These are phyloP conservation scores for Furculomyces boomerangus DNA, from an alignment of 371 early-diverging fungal genomes.

Conservation along the genomic window DNA sequence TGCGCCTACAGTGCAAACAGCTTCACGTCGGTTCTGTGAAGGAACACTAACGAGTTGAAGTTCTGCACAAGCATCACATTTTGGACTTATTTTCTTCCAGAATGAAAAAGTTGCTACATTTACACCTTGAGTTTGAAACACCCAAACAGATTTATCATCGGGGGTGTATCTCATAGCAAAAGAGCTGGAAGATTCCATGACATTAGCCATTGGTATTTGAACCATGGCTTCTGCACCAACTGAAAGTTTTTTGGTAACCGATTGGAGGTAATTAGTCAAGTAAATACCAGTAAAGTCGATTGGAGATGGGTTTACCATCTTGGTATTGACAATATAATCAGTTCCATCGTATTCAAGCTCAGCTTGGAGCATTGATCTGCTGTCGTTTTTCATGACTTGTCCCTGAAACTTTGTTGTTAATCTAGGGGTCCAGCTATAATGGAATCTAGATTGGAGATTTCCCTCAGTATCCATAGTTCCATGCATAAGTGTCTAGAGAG, in stretches of 20 bases:
- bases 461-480: constrained; percentile 87
- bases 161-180: constrained; percentile 47
- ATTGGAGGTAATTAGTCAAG: constrained; percentile 76
- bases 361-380: constrained; percentile 75
- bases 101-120: constrained; percentile 75
- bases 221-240: constrained; percentile 74
- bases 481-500: constrained; percentile 37
- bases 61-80: constrained; percentile 87
- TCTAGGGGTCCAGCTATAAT: constrained; percentile 39
- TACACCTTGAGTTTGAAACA: constrained; percentile 62
- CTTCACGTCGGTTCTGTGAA: constrained; percentile 53
- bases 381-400: constrained; percentile 41
- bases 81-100: constrained; percentile 78
- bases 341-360: constrained; percentile 82
- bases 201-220: constrained; percentile 70
- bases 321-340: constrained; percentile 62
- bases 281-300: constrained; percentile 80
- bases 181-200: constrained; percentile 63
- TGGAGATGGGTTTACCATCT: constrained; percentile 87
- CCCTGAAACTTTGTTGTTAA: constrained; percentile 59
- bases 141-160: constrained; percentile 51
- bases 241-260: constrained; percentile 61
- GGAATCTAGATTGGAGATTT: constrained; percentile 45
- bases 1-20: constrained; percentile 81
- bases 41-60: constrained; percentile 57